Base-by-base conservation (phyloP, 208 protist genomes). In the Trypanosoma congolense region DNA sequence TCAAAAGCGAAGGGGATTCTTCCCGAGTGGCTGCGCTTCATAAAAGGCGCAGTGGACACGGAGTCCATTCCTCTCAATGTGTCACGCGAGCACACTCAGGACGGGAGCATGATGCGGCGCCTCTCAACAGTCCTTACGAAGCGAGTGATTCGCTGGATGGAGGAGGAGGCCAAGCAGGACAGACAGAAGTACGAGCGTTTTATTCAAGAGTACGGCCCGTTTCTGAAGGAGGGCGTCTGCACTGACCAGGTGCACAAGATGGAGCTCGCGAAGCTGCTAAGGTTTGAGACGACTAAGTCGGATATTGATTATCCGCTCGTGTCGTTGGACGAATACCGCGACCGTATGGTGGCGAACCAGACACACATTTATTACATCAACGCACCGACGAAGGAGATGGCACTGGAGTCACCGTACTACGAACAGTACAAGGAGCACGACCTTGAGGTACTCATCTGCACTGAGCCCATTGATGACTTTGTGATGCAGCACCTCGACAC, bases 11-110 rank as follows among this genome's bases (percentile, higher is more conserved):
- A 97, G 61, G 78, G 82, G 2, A 18, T 99, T 6, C 77, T 99
- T 4, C 98, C 98, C n/a, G 93, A 98, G 12, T 99, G 96, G 96
- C 77, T 99, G 49, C 92, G 97, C 59, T 97, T 96, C 66, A 74
- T 96, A 56, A 96, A 95, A 64, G 96, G 97, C 57, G 95, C 97
- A n/a, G 94, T 98, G n/a, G 97, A 99, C 66, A 90, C 78, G 44
- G 96, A 98, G 67, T 98, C 98, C 42, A 91, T 99, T 41, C 96
- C 97, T 19, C 78, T 99, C 21, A 98, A 99, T 68, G 88, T 99
- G 19, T 97, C 89, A 19, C 92, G 98, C 61, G 98, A 99, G 81
- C 86, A 96, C 59, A 96, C 98, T 36, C 97, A 99, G 76, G 91
- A 98, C 70, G 93, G 86, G 56, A 74, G 81, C 59, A 83, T 98